These are phyloP conservation scores for Saccharomyces uvarum DNA, from an alignment of 1,139 yeast species.

Conservation along the genomic window DNA sequence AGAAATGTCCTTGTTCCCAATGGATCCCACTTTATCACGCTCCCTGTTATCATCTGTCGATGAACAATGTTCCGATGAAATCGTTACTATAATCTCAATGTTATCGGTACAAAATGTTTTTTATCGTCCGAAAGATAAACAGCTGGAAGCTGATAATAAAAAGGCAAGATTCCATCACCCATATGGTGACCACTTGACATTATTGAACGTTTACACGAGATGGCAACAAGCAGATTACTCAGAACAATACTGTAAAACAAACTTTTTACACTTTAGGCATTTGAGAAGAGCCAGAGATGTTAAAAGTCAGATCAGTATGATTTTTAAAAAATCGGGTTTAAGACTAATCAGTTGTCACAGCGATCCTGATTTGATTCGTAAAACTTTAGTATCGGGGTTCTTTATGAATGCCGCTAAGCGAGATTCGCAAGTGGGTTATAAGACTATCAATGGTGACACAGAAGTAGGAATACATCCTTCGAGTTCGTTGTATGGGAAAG, in stretches of 20 bases:
- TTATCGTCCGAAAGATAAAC: slow-evolving; percentile 76
- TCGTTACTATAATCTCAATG: slow-evolving; percentile 84
- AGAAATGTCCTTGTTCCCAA: slow-evolving; percentile 87
- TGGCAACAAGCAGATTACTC: slow-evolving; percentile 64
- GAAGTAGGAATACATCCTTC: slow-evolving; percentile 86
- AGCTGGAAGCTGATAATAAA: slow-evolving; percentile 66
- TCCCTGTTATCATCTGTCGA: slow-evolving; percentile 70
- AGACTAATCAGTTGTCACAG: slow-evolving; percentile 54
- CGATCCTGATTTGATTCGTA: slow-evolving; percentile 55
- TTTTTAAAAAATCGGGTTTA: slow-evolving; percentile 51
- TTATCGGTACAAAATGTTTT: slow-evolving; percentile 80
- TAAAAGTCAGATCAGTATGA: slow-evolving; percentile 56
- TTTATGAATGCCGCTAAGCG: slow-evolving; percentile 79
- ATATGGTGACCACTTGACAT: slow-evolving; percentile 80
- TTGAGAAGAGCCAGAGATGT: slow-evolving; percentile 75
- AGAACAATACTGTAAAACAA: slow-evolving; percentile 71
- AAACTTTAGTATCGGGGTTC: slow-evolving; percentile 77
- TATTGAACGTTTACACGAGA: slow-evolving; percentile 68
- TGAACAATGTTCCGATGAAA: slow-evolving; percentile 72
- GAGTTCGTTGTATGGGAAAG: slow-evolving; percentile 66
- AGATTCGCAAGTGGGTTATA: slow-evolving; percentile 70
- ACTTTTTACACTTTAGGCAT: slow-evolving; percentile 75
- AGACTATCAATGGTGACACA: slow-evolving; percentile 68
- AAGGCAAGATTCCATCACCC: slow-evolving; percentile 70
- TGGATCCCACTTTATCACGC: slow-evolving; percentile 88